Conservation (phyloP, 2,329 filamentous ascomycete genomes). For the Beauveria asiatica region DNA sequence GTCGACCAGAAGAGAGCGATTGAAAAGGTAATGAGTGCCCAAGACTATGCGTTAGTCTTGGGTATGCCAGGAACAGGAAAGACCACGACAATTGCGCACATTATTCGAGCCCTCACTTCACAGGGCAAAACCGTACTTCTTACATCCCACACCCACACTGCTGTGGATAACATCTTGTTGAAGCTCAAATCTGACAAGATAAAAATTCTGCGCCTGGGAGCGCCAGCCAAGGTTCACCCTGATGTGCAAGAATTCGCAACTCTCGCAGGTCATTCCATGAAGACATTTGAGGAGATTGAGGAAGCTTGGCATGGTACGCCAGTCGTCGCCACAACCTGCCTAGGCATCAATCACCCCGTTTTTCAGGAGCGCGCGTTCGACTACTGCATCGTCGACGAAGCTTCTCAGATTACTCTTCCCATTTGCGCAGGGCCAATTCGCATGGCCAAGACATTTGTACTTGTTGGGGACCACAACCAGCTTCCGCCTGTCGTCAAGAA, state of each 20-base stretch:
- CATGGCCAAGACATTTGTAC: constrained; percentile 84
- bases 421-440: constrained; percentile 91
- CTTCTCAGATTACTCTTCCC: constrained; percentile 91
- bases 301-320: constrained; percentile 76
- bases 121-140: constrained; percentile 89
- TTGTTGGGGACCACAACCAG: constrained; percentile 95
- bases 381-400: constrained; percentile 97
- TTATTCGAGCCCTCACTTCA: constrained; percentile 80
- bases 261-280: constrained; percentile 64
- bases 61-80: constrained; percentile 99
- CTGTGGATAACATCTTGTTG: constrained; percentile 93
- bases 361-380: constrained; percentile 89
- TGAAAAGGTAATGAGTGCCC: constrained; percentile 88
- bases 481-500: constrained; percentile 91
- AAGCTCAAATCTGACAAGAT: constrained; percentile 77
- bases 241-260: constrained; percentile 81
- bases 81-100: constrained; percentile 95
- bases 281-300: constrained; percentile 74
- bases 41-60: constrained; percentile 92
- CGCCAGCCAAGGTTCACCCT: constrained; percentile 75
- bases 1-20: constrained; percentile 80
- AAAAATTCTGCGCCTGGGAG: constrained; percentile 76
- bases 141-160: constrained; percentile 94
- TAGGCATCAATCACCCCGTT: constrained; percentile 81
- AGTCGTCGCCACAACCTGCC: constrained; percentile 89